A percentile compares a stretch with the other conserved stretches of the same genome.
Conservation (phyloP, 116 monocot genomes). For the Trichopus zeylanicus region DNA sequence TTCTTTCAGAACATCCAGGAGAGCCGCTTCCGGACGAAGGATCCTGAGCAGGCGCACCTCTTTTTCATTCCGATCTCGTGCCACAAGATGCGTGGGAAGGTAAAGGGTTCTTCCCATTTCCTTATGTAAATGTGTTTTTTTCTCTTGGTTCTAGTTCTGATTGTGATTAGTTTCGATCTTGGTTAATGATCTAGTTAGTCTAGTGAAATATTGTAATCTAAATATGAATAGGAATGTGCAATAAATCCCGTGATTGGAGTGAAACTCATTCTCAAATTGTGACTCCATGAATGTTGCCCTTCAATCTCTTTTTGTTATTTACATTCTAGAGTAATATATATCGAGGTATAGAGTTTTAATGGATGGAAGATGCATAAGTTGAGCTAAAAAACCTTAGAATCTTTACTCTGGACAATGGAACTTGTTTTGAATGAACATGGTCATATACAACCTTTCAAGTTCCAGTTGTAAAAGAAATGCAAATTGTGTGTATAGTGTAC, state of each 20-base stretch:
- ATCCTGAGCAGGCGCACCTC: slow-evolving; percentile 75
- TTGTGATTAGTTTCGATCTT: background rate
- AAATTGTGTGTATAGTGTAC: background rate
- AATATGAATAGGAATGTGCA: too few relatives aligned
- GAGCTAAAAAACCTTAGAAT: background rate
- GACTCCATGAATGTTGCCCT: background rate
- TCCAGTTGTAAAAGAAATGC: background rate
- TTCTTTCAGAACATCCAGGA: slow-evolving; percentile 97
- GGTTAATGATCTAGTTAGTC: too few relatives aligned
- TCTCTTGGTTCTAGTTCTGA: background rate
- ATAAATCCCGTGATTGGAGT: background rate
- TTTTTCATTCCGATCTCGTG: slow-evolving; percentile 86
- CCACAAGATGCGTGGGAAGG: slow-evolving; percentile 94
- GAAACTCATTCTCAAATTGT: background rate
- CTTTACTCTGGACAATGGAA: background rate
- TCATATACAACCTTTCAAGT: too few relatives aligned
- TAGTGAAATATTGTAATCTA: too few relatives aligned
- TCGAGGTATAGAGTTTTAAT: background rate
- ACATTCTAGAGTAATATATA: too few relatives aligned
- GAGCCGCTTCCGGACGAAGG: slow-evolving; percentile 65
- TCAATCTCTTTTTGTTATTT: too few relatives aligned
- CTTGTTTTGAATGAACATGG: too few relatives aligned
- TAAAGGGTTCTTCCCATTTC: slow-evolving; percentile 5
- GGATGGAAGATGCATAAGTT: background rate
- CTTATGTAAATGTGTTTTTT: background rate